Percentiles rank a stretch among this genome's conserved stretches.
phyloP scores from a whole-genome alignment of 345 rosid species.

The Lepidium aucheri region DNA sequence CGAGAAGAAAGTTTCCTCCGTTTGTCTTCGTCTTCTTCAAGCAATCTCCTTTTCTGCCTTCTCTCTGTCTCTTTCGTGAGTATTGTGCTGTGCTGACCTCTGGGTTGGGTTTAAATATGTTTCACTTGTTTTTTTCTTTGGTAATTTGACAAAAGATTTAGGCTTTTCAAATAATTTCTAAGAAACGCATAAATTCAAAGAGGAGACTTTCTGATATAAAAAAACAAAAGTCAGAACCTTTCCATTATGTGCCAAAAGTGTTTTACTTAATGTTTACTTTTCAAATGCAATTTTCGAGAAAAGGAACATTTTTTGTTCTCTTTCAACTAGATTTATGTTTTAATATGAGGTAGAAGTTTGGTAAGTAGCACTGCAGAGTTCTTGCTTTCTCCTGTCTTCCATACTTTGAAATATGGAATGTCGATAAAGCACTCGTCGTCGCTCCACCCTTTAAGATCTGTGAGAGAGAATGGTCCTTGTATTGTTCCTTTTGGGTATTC shows the following conservation, averaged over 20 bases:
- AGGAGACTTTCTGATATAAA: slow-evolving; percentile 42
- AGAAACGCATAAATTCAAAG: background rate
- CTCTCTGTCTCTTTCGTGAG: slow-evolving; percentile 28
- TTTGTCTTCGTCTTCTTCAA: slow-evolving; percentile 19
- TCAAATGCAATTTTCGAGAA: background rate
- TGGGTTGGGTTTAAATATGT: background rate
- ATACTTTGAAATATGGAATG: slow-evolving; percentile 48
- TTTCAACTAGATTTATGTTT: slow-evolving; percentile 15
- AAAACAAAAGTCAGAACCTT: slow-evolving; percentile 34
- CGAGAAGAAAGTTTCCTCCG: slow-evolving; percentile 19
- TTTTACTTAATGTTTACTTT: background rate
- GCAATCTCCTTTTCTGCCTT: slow-evolving; percentile 11
- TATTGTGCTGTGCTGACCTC: slow-evolving; percentile 21
- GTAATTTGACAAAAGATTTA: background rate
- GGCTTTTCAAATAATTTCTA: background rate
- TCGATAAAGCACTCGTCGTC: slow-evolving; percentile 37
- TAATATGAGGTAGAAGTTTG: slow-evolving; percentile 6
- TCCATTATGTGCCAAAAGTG: background rate
- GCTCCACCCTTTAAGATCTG: slow-evolving; percentile 42
- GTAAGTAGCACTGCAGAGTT: slow-evolving; percentile 33
- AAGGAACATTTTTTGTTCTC: too few relatives aligned
- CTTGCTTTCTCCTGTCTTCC: slow-evolving; percentile 43
- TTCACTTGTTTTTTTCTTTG: background rate
- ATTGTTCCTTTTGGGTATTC: slow-evolving; percentile 40
- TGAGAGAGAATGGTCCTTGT: slow-evolving; percentile 62